Percentiles rank a stretch among this genome's conserved stretches.
Evolutionary conservation across 2,329 filamentous ascomycete genomes (phyloP).

Genomic region (Verticillium longisporum): DNA sequence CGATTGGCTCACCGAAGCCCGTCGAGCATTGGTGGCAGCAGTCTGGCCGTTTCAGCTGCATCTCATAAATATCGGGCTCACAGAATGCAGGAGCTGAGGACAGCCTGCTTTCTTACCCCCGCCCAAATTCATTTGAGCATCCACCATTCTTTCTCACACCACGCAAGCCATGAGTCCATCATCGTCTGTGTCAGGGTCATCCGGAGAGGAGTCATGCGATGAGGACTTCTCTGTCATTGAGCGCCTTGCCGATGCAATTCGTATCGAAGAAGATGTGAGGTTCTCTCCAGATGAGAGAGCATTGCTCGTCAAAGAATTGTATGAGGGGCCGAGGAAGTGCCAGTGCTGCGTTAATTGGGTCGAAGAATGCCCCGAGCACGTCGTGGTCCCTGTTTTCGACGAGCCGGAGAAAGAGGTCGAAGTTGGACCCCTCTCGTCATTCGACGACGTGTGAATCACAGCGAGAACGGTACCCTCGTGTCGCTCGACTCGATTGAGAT

Average conservation of each 20-base stretch:
- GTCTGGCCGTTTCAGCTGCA: neutral
- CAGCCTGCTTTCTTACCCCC: no score
- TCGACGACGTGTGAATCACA: constrained; percentile 10
- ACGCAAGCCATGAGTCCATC: neutral
- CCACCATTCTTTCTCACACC: neutral
- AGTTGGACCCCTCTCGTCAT: constrained; percentile 10
- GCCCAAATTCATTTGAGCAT: neutral
- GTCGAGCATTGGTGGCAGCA: neutral
- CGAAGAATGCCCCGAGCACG: constrained; percentile 13
- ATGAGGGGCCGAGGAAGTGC: constrained; percentile 19
- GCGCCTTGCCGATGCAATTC: constrained; percentile 2
- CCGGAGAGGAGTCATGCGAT: neutral
- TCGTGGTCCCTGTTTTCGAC: constrained; percentile 9
- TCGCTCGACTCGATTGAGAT: constrained; percentile 15
- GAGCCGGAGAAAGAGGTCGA: neutral
- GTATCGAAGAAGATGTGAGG: neutral
- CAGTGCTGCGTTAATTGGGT: constrained; percentile 22
- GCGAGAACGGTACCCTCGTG: constrained; percentile 6
- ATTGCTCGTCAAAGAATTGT: constrained; percentile 16
- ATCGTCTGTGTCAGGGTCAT: neutral
- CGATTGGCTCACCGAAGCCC: neutral
- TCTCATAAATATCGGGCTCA: neutral
- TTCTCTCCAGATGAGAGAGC: constrained; percentile 1
- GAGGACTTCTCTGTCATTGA: constrained; percentile 8
- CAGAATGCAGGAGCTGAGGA: neutral